phyloP scores from a whole-genome alignment of 352 stramenopile species.

The Globisporangium nagaii region DNA sequence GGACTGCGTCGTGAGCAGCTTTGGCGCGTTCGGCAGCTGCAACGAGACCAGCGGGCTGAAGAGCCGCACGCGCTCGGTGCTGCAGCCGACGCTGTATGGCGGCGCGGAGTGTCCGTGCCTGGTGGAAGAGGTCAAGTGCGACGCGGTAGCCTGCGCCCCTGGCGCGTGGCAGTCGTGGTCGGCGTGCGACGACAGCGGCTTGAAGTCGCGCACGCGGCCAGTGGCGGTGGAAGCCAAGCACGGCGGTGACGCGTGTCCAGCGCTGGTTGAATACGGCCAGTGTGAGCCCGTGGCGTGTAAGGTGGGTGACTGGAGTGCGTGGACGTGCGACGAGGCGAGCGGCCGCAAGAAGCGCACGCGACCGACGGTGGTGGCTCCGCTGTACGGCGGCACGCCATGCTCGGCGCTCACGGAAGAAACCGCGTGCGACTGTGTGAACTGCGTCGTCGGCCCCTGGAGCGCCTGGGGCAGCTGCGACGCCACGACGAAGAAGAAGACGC shows the following conservation, averaged over 20 bases:
- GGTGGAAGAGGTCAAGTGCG: slow-evolving; percentile 21
- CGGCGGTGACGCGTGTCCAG: slow-evolving; percentile 28
- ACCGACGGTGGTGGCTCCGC: slow-evolving; percentile 12
- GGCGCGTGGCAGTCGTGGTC: slow-evolving; percentile 27
- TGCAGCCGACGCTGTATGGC: slow-evolving; percentile 27
- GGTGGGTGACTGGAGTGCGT: slow-evolving; percentile 32
- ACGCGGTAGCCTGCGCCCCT: slow-evolving; percentile 34
- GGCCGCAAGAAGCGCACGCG: slow-evolving; percentile 37
- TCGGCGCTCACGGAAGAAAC: slow-evolving; percentile 16
- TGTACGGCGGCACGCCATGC: slow-evolving; percentile 40
- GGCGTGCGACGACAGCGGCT: slow-evolving; percentile 20
- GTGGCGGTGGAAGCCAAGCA: slow-evolving; percentile 25
- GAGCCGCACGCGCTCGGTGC: slow-evolving; percentile 26
- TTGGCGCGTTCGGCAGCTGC: slow-evolving; percentile 26
- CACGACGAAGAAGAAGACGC: slow-evolving; percentile 18
- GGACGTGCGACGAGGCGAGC: slow-evolving; percentile 22
- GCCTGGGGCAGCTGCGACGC: slow-evolving; percentile 28
- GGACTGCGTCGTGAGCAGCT: slow-evolving; percentile 48
- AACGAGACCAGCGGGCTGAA: slow-evolving; percentile 25
- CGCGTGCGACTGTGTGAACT: slow-evolving; percentile 47
- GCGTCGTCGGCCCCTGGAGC: slow-evolving; percentile 27
- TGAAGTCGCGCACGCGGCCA: slow-evolving; percentile 27
- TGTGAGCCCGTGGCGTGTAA: slow-evolving; percentile 45
- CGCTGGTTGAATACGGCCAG: slow-evolving; percentile 19
- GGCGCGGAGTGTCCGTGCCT: slow-evolving; percentile 23